Evolutionary conservation across 495 filamentous ascomycete species (phyloP).

Genomic region (Tuber calosporum): DNA sequence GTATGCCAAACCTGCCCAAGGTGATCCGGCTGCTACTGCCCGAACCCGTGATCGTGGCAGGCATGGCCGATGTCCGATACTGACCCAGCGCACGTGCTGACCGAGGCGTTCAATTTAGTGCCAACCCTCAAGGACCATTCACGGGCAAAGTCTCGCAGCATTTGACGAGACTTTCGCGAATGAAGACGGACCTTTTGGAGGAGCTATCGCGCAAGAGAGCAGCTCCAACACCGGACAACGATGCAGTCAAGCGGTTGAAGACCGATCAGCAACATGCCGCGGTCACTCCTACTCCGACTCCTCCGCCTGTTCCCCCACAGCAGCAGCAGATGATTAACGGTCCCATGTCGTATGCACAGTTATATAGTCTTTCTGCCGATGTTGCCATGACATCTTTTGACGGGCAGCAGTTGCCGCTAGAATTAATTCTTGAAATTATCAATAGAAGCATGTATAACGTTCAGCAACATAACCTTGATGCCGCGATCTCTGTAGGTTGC

Average conservation of each 20-base stretch:
- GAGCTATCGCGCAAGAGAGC: conserved; percentile 69
- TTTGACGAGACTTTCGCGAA: conserved; percentile 67
- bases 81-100: conserved; percentile 7
- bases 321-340: conserved; percentile 59
- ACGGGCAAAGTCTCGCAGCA: conserved; percentile 70
- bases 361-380: conserved; percentile 78
- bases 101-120: conserved; percentile 13
- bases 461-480: conserved; percentile 48
- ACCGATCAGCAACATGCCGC: conserved; percentile 51
- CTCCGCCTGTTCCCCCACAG: conserved; percentile 47
- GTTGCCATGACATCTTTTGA: conserved; percentile 67
- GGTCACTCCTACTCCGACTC: conserved; percentile 48
- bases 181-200: conserved; percentile 66
- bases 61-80: conserved; percentile 7
- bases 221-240: conserved; percentile 54
- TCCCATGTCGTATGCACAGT: conserved; percentile 64
- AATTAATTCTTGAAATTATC: conserved; percentile 68
- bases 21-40: neutral
- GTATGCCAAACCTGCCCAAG: conserved; percentile 13
- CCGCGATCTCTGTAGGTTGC: conserved; percentile 37
- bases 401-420: conserved; percentile 64
- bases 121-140: conserved; percentile 40
- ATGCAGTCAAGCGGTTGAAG: conserved; percentile 62
- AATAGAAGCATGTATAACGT: conserved; percentile 45
- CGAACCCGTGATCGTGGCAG: neutral